These are phyloP conservation scores for Zasmidium citrigriseum DNA, from an alignment of 2,329 filamentous ascomycete species.

Conservation along the genomic window DNA sequence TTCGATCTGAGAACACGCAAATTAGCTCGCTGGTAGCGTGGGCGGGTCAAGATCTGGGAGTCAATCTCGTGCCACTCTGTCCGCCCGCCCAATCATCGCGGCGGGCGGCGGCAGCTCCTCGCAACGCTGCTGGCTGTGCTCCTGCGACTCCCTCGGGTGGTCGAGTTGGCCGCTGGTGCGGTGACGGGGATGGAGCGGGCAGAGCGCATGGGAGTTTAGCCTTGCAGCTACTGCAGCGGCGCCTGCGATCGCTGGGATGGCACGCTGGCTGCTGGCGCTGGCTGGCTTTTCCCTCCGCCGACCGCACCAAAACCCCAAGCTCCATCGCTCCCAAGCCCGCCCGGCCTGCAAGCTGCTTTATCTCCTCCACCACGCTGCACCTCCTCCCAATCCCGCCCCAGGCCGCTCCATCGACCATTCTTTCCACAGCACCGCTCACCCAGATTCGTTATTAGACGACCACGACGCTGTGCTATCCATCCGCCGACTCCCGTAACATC, in stretches of 20 bases:
- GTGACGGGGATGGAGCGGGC: conserved; percentile 4
- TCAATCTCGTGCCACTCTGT: conserved; percentile 7
- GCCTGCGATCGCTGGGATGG: conserved; percentile 5
- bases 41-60: conserved; percentile 7
- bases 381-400: too few relatives aligned
- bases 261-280: not conserved
- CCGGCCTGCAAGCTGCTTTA: not conserved
- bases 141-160: not conserved
- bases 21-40: not conserved
- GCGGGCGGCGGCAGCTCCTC: not conserved
- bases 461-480: not conserved
- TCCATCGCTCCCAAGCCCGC: conserved; percentile 1
- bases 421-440: not conserved
- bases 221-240: conserved; percentile 12
- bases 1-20: not conserved
- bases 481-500: not conserved
- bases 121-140: not conserved
- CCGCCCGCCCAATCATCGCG: not conserved
- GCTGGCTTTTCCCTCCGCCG: conserved; percentile 2
- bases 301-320: not conserved
- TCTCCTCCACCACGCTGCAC: not conserved
- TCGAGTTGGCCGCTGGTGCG: not conserved
- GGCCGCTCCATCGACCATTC: not conserved
- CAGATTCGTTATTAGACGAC: conserved; percentile 31
- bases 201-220: conserved; percentile 13